Conservation (phyloP, 2,329 filamentous ascomycete genomes). For the Phialophora macrospora region DNA sequence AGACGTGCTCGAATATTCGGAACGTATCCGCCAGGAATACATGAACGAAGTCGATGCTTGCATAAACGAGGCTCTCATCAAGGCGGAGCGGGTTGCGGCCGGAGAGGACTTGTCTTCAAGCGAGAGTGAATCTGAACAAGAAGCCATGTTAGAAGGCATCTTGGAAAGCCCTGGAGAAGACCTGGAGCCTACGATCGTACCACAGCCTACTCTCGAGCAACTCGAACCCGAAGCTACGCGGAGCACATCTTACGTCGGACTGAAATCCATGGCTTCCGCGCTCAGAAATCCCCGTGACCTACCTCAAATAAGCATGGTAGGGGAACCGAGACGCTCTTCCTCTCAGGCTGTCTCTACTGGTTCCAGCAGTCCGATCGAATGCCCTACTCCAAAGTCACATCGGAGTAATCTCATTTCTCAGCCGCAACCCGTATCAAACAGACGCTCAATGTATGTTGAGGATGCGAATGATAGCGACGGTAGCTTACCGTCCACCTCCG, state of each 20-base stretch:
- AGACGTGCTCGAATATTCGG: slow-evolving; percentile 91
- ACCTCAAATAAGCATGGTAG: slow-evolving; percentile 50
- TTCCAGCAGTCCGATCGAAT: slow-evolving; percentile 88
- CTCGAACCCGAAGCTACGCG: slow-evolving; percentile 30
- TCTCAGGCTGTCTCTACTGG: slow-evolving; percentile 75
- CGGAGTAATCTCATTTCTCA: slow-evolving; percentile 65
- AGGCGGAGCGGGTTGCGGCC: slow-evolving; percentile 84
- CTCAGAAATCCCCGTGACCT: slow-evolving; percentile 60
- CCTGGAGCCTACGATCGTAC: slow-evolving; percentile 21
- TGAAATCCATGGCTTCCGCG: slow-evolving; percentile 60
- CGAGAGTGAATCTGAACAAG: slow-evolving; percentile 45
- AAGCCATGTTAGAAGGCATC: slow-evolving; percentile 33
- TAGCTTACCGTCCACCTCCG: slow-evolving; percentile 79
- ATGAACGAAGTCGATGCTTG: slow-evolving; percentile 92
- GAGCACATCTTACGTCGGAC: slow-evolving; percentile 31
- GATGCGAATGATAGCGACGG: slow-evolving; percentile 89
- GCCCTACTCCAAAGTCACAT: slow-evolving; percentile 86
- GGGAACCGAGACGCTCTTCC: slow-evolving; percentile 57
- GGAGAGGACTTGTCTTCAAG: slow-evolving; percentile 73
- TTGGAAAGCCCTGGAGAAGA: slow-evolving; percentile 27
- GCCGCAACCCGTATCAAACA: slow-evolving; percentile 66
- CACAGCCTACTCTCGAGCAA: slow-evolving; percentile 8
- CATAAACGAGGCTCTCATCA: slow-evolving; percentile 87
- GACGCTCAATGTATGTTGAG: slow-evolving; percentile 77
- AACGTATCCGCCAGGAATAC: slow-evolving; percentile 93